Conservation (phyloP, 2,329 filamentous ascomycete species). For the Xylaria arbuscula region DNA sequence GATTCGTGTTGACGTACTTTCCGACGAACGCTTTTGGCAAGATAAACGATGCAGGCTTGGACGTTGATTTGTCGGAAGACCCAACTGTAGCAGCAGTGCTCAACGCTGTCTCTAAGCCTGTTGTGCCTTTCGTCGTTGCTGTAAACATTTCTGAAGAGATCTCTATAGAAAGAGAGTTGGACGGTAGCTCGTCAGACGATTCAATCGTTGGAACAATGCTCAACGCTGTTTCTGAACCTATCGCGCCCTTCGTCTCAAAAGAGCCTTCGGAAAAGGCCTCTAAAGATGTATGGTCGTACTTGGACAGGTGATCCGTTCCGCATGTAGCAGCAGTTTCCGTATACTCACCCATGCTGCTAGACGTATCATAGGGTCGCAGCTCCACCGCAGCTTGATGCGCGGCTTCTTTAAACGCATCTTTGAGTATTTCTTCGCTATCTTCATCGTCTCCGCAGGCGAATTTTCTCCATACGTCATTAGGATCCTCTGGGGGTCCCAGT, state of each 20-base stretch:
- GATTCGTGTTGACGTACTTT: slow-evolving; percentile 36
- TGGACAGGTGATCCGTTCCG: slow-evolving; percentile 18
- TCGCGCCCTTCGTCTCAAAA: slow-evolving; percentile 40
- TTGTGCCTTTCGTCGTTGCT: slow-evolving; percentile 38
- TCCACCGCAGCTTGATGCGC: slow-evolving; percentile 45
- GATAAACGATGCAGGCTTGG: slow-evolving; percentile 38
- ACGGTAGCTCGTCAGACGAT: too few species aligned
- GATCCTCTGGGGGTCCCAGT: slow-evolving; percentile 20
- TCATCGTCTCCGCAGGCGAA: slow-evolving; percentile 45
- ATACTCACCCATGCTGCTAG: slow-evolving; percentile 20
- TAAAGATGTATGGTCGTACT: slow-evolving; percentile 11
- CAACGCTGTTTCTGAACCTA: slow-evolving; percentile 29
- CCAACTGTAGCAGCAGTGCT: slow-evolving; percentile 41
- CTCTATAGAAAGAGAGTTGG: background rate
- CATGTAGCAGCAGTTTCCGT: slow-evolving; percentile 34
- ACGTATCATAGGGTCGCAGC: slow-evolving; percentile 41
- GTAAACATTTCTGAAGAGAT: slow-evolving; percentile 37
- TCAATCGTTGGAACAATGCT: slow-evolving; percentile 1
- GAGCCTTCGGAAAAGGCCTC: slow-evolving; percentile 36
- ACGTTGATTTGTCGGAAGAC: slow-evolving; percentile 30
- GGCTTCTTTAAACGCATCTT: slow-evolving; percentile 44
- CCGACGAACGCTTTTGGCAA: slow-evolving; percentile 46
- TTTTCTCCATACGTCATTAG: slow-evolving; percentile 47
- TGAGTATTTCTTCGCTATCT: slow-evolving; percentile 42
- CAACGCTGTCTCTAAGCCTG: slow-evolving; percentile 29